Conservation (phyloP, 202 grass and related monocot species). For the Zoysia matrella region DNA sequence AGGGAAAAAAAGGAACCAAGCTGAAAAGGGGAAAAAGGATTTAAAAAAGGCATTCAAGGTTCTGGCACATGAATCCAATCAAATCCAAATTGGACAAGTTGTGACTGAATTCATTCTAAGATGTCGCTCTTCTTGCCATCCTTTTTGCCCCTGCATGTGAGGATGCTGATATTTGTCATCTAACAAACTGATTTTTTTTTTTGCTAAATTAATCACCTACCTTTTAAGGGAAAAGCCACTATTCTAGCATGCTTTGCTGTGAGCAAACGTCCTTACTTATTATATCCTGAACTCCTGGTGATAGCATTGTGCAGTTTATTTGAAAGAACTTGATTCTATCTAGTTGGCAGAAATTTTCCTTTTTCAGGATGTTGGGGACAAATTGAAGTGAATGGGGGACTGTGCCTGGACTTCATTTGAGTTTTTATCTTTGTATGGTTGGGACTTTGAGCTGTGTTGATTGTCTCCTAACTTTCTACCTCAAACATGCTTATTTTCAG, state of each 20-base stretch:
- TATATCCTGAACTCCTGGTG: neutral
- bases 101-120: neutral
- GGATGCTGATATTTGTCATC: neutral
- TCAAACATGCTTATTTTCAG: conserved; percentile 47
- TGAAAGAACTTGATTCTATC: neutral
- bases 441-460: neutral
- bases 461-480: conserved; percentile 35
- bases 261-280: neutral
- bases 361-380: neutral
- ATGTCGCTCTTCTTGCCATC: neutral
- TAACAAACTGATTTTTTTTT: neutral
- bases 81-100: neutral
- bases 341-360: conserved; percentile 3
- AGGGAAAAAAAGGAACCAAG: too few relatives aligned
- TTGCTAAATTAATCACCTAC: neutral
- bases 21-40: too few relatives aligned
- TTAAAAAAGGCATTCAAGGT: too few relatives aligned
- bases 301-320: neutral
- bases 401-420: neutral
- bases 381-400: conserved; percentile 1
- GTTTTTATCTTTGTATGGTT: neutral
- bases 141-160: neutral
- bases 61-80: neutral
- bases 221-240: too few relatives aligned
- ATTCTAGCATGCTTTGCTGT: neutral